Base-by-base conservation (phyloP, 257 asterid genomes). In the Ehretia macrophylla region DNA sequence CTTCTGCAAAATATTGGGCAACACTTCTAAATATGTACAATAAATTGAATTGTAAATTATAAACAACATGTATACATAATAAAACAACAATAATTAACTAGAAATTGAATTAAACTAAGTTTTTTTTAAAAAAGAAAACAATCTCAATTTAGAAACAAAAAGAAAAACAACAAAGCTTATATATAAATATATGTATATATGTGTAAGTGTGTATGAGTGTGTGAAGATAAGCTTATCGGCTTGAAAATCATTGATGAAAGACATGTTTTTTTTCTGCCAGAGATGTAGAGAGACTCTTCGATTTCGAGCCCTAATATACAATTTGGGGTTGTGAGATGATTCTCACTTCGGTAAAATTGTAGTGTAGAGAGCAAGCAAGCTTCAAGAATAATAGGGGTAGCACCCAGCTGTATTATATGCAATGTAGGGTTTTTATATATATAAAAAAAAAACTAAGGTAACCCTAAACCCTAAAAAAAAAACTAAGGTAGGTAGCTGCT, bases 201-300 rank as follows among this genome's bases (percentile, higher is more conserved):
- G 11, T 42, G 1, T 10, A 10, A 2, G 16, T 10, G 47, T 10
- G 47, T 42, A n/a, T n/a, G n/a, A n/a, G 47, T 10, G 47, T 11
- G 0, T 10, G 13, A 16, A 19, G 19, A 51, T 19, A 17, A 8
- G 23, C 61, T 57, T 65, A 89, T 95, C 79, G 21, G 94, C 77
- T 80, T 90, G 95, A 65, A 90, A 90, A 55, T 90, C 98, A 50
- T 90, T 95, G 64, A 85, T 58, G 70, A 85, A 67, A 18, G 96
- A 83, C 96, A 90, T 90, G 16, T 42, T 14, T 2, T 11, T 42
- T 49, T 42, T 10, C 47, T 10, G 47, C 47, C 12, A 42, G 47
- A 42, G 57, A 14, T 10, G 14, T 3, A n/a, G 10, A 8, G 11
- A 11, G 16, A 21, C 10, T 52, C 38, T 23, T 52, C 38, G 32